These are phyloP conservation scores for Auriscalpium microsporum DNA, from an alignment of 768 basidiomycete genomes.

Conservation along the genomic window DNA sequence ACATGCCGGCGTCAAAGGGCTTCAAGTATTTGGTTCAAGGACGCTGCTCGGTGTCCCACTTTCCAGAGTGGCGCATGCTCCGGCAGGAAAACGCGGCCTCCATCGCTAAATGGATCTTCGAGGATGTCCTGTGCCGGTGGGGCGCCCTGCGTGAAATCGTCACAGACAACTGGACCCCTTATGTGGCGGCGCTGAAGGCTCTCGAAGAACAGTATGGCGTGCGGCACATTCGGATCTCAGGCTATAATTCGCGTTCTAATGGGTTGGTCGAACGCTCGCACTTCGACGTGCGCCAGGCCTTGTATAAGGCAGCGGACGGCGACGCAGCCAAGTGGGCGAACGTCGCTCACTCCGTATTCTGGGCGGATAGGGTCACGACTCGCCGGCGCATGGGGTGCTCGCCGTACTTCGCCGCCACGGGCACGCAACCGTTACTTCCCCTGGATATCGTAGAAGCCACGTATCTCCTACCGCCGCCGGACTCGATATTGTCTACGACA, in stretches of 20 bases:
- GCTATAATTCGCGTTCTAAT: slow-evolving; percentile 37
- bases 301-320: slow-evolving; percentile 28
- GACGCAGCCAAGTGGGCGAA: slow-evolving; percentile 26
- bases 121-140: slow-evolving; percentile 33
- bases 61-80: slow-evolving; percentile 25
- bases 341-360: slow-evolving; percentile 22
- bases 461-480: slow-evolving; percentile 1
- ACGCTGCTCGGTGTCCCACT: slow-evolving; percentile 25
- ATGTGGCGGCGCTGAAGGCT: slow-evolving; percentile 19
- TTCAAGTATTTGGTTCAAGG: slow-evolving; percentile 31
- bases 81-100: slow-evolving; percentile 20
- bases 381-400: slow-evolving; percentile 24
- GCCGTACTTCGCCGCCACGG: slow-evolving; percentile 17
- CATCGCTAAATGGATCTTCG: slow-evolving; percentile 26
- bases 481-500: background rate
- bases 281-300: slow-evolving; percentile 23
- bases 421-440: slow-evolving; percentile 16
- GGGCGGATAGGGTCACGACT: slow-evolving; percentile 29
- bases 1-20: slow-evolving; percentile 26
- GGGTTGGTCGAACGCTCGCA: slow-evolving; percentile 27
- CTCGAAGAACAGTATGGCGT: slow-evolving; percentile 25
- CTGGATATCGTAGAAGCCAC: slow-evolving; percentile 17
- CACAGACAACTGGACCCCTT: slow-evolving; percentile 33
- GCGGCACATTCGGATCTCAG: slow-evolving; percentile 30
- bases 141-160: slow-evolving; percentile 30